phyloP scores from a whole-genome alignment of 176 grass and related monocot genomes.

The Raddia distichophylla region DNA sequence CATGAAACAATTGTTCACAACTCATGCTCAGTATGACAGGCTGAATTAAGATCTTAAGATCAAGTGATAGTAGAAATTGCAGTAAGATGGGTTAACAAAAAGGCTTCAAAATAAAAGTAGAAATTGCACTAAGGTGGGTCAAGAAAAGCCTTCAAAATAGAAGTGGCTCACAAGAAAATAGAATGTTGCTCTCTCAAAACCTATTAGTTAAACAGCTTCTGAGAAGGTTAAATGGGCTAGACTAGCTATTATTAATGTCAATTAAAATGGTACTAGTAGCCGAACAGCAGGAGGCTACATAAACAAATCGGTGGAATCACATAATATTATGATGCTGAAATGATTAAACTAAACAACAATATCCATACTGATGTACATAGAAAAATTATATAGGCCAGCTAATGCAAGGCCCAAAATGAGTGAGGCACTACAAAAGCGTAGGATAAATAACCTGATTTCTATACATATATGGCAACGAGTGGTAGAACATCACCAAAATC shows the following conservation, averaged over 20 bases:
- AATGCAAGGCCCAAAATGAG: constrained; percentile 37
- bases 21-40: background rate
- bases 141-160: background rate
- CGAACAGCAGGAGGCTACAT: background rate
- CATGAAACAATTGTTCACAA: background rate
- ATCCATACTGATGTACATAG: constrained; percentile 44
- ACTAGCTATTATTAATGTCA: background rate
- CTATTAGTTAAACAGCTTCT: constrained; percentile 27
- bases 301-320: constrained; percentile 37
- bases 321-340: constrained; percentile 38
- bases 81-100: background rate
- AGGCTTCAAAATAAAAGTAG: background rate
- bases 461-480: constrained; percentile 37
- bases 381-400: constrained; percentile 29
- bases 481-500: constrained; percentile 32
- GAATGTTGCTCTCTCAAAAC: background rate
- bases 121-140: background rate
- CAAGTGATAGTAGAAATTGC: background rate
- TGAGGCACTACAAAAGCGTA: constrained; percentile 47
- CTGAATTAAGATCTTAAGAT: background rate
- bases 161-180: constrained; percentile 4
- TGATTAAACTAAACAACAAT: constrained; percentile 44
- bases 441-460: constrained; percentile 48
- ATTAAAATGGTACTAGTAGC: constrained; percentile 5
- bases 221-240: constrained; percentile 11